A percentile compares a stretch with the other conserved stretches of the same genome.
Conservation (phyloP, 768 basidiomycete genomes). For the Russula sp. region DNA sequence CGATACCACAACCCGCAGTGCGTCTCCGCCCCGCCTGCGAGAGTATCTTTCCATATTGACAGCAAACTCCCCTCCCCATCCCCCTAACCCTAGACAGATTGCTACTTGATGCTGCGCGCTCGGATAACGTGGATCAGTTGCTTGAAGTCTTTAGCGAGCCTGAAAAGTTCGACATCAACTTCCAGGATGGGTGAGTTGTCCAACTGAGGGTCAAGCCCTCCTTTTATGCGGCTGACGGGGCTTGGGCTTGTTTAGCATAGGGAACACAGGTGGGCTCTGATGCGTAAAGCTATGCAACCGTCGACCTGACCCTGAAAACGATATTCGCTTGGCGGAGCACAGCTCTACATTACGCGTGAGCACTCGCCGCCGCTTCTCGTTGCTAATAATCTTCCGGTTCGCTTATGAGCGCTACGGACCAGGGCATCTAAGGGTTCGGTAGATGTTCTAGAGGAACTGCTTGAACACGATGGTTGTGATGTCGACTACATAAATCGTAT, state of each 20-base stretch:
- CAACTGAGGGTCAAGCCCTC: neutral
- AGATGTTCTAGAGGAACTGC: constrained; percentile 62
- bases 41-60: neutral
- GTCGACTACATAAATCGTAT: constrained; percentile 70
- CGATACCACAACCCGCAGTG: neutral
- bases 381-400: neutral
- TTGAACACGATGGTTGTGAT: constrained; percentile 70
- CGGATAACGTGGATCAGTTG: constrained; percentile 64
- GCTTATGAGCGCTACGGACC: constrained; percentile 5
- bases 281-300: neutral
- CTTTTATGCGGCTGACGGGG: neutral
- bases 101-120: constrained; percentile 63
- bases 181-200: constrained; percentile 60
- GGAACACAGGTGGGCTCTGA: constrained; percentile 62
- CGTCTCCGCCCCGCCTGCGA: neutral
- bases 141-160: constrained; percentile 48
- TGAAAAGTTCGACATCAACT: constrained; percentile 63
- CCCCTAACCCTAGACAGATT: constrained; percentile 48
- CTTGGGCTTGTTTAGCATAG: constrained; percentile 35
- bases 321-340: neutral
- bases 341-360: constrained; percentile 73
- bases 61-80: neutral
- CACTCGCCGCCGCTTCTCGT: constrained; percentile 16
- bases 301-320: neutral
- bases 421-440: constrained; percentile 52